Conservation (phyloP, 352 stramenopile species). For the Phytophthora aleatoria region DNA sequence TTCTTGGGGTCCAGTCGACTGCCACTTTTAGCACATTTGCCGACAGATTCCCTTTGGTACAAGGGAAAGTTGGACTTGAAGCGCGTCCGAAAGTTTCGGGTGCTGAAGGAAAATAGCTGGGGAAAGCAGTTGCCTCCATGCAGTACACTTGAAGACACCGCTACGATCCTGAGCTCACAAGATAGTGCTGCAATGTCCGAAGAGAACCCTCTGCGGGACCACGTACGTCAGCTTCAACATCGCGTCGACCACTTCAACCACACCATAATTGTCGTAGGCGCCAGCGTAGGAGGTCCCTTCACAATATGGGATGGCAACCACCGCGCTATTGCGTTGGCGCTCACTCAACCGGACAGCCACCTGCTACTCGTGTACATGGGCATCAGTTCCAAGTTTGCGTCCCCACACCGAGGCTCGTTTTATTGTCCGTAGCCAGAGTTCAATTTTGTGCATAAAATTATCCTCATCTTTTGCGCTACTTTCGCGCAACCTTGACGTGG, state of each 20-base stretch:
- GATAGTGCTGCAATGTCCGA: not conserved
- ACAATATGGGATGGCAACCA: constrained; percentile 51
- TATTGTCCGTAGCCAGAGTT: constrained; percentile 26
- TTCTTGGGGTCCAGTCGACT: constrained; percentile 36
- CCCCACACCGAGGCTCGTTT: constrained; percentile 26
- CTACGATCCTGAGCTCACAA: constrained; percentile 11
- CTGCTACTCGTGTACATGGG: constrained; percentile 36
- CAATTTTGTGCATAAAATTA: constrained; percentile 11
- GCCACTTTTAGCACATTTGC: constrained; percentile 38
- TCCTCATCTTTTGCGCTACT: constrained; percentile 1
- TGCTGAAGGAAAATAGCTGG: constrained; percentile 44
- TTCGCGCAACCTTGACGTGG: constrained; percentile 22
- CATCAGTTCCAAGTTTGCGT: constrained; percentile 27
- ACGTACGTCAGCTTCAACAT: constrained; percentile 34
- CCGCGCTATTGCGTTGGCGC: constrained; percentile 31
- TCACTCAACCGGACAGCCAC: constrained; percentile 17
- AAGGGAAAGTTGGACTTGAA: constrained; percentile 25
- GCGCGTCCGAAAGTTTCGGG: constrained; percentile 24
- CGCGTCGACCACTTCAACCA: constrained; percentile 36
- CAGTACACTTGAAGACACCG: constrained; percentile 29
- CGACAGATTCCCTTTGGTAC: constrained; percentile 35
- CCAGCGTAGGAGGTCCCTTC: constrained; percentile 31
- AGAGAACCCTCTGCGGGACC: constrained; percentile 15
- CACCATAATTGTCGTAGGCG: constrained; percentile 31
- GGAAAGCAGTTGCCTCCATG: constrained; percentile 28